These are phyloP conservation scores for Thinopyrum obtusiflorum DNA, from an alignment of 202 grass and related monocot genomes.

Conservation along the genomic window DNA sequence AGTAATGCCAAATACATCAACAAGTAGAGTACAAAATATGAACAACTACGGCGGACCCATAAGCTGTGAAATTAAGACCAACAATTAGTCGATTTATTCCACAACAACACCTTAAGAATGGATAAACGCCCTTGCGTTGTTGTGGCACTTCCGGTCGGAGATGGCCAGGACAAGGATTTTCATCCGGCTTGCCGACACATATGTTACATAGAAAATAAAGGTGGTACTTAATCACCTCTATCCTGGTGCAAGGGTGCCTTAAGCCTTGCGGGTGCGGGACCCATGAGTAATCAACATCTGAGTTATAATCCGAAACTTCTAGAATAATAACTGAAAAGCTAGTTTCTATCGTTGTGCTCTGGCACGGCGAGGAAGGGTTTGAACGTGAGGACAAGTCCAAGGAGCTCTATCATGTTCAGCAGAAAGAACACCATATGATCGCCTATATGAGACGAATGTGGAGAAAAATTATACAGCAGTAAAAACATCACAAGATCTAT, in stretches of 20 bases:
- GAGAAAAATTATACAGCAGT: not conserved
- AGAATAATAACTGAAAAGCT: not conserved
- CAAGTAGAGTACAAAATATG: no score
- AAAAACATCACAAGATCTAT: not conserved
- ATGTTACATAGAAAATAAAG: not conserved
- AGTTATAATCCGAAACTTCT: not conserved
- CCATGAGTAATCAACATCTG: not conserved
- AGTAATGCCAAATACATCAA: no score
- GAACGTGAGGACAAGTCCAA: slow-evolving; percentile 42
- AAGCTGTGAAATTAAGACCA: no score
- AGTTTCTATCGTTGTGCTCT: not conserved
- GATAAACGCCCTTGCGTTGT: no score
- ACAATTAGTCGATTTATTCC: no score
- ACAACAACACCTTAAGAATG: no score
- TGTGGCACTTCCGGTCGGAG: no score
- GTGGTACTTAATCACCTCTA: not conserved
- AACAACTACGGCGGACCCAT: no score
- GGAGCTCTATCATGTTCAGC: slow-evolving; percentile 33
- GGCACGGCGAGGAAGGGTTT: slow-evolving; percentile 46
- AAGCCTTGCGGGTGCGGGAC: not conserved
- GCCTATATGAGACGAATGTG: slow-evolving; percentile 23
- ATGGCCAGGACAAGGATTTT: no score
- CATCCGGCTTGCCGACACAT: not conserved
- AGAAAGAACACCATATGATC: slow-evolving; percentile 62
- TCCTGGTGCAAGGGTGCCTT: not conserved